These are phyloP conservation scores for Coriaria nepalensis DNA, from an alignment of 306 rosid genomes.

Conservation along the genomic window DNA sequence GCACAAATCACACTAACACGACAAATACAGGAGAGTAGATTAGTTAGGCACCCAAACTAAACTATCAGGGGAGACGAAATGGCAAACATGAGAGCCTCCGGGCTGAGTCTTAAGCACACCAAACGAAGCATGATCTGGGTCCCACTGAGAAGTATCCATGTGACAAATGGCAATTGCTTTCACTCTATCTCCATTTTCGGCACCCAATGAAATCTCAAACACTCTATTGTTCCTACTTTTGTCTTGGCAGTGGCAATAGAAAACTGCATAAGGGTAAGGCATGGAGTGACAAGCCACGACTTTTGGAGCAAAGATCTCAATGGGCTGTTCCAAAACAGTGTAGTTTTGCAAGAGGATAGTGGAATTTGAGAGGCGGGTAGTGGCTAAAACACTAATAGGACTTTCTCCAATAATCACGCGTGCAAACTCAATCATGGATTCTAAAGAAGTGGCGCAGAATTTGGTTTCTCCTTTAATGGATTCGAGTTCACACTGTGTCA, in stretches of 20 bases:
- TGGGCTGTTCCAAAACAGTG: slow-evolving; percentile 27
- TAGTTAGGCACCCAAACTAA: slow-evolving; percentile 38
- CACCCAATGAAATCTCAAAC: slow-evolving; percentile 34
- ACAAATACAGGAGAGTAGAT: not conserved
- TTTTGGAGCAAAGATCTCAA: slow-evolving; percentile 27
- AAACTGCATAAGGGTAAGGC: slow-evolving; percentile 76
- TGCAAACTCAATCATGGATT: slow-evolving; percentile 44
- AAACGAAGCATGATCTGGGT: slow-evolving; percentile 41
- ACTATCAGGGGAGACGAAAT: slow-evolving; percentile 57
- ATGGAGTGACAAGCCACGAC: slow-evolving; percentile 51
- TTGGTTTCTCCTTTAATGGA: slow-evolving; percentile 47
- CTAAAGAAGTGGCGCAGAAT: slow-evolving; percentile 57
- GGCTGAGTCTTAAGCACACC: slow-evolving; percentile 36
- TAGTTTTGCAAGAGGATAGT: slow-evolving; percentile 39
- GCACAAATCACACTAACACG: slow-evolving; percentile 1
- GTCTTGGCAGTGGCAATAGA: slow-evolving; percentile 51
- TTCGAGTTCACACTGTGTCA: slow-evolving; percentile 33
- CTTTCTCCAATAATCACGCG: slow-evolving; percentile 25
- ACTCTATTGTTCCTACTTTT: slow-evolving; percentile 21
- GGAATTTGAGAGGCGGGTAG: slow-evolving; percentile 26
- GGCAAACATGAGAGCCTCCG: slow-evolving; percentile 56
- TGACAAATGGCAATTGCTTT: slow-evolving; percentile 59
- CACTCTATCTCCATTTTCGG: slow-evolving; percentile 43
- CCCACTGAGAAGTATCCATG: slow-evolving; percentile 75
- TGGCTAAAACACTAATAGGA: slow-evolving; percentile 29